phyloP scores from a whole-genome alignment of 1,284 basidiomycete species.

The Moesziomyces globuligerus region DNA sequence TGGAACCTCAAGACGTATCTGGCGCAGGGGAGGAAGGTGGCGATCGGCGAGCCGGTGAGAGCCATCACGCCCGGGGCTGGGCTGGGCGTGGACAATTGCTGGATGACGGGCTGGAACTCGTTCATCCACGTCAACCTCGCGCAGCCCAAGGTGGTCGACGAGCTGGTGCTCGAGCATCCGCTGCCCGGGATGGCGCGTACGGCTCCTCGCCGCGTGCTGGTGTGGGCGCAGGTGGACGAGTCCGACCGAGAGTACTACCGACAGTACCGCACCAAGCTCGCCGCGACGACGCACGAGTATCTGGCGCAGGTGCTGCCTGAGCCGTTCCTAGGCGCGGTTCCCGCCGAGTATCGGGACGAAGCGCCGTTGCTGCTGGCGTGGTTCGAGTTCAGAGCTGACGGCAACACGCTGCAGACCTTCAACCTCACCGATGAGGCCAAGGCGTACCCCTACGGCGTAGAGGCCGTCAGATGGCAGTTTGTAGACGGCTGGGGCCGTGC shows the following conservation, averaged over 20 bases:
- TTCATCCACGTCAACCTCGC: constrained; percentile 32
- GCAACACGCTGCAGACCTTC: constrained; percentile 37
- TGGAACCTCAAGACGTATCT: constrained; percentile 36
- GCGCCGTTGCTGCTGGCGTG: constrained; percentile 26
- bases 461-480: constrained; percentile 35
- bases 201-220: constrained; percentile 30
- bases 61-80: constrained; percentile 38
- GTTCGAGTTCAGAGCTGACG: constrained; percentile 31
- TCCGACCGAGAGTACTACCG: constrained; percentile 22
- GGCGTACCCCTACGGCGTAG: constrained; percentile 26
- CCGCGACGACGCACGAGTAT: constrained; percentile 12
- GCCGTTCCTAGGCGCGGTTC: constrained; percentile 15
- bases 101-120: constrained; percentile 45
- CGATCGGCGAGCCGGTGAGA: constrained; percentile 41
- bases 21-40: constrained; percentile 36
- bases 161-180: constrained; percentile 35
- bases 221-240: constrained; percentile 33
- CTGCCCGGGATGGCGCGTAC: constrained; percentile 31
- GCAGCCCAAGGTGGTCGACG: constrained; percentile 31
- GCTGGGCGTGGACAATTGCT: constrained; percentile 22
- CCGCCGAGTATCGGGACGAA: constrained; percentile 19
- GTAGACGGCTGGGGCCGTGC: constrained; percentile 29
- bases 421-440: constrained; percentile 26
- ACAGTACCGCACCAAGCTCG: constrained; percentile 19
- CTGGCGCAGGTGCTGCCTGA: constrained; percentile 10